Conservation (phyloP, 2,329 filamentous ascomycete genomes). For the Malbranchea zuffiana region DNA sequence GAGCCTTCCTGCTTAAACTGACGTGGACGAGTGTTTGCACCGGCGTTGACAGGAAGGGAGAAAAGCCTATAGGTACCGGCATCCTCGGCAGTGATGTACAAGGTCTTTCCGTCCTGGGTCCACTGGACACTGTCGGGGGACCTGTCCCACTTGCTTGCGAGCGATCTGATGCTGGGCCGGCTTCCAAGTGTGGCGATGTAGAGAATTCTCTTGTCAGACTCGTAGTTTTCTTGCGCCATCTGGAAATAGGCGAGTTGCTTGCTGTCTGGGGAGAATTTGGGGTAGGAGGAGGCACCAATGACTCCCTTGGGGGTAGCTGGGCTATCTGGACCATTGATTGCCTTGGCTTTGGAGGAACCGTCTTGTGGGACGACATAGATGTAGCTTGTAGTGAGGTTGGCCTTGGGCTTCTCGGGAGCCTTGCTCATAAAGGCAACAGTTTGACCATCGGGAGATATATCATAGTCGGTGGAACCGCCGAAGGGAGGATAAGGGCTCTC, state of each 20-base stretch:
- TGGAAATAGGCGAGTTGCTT: constrained; percentile 62
- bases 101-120: constrained; percentile 44
- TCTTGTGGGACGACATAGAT: constrained; percentile 61
- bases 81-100: constrained; percentile 67
- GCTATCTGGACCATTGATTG: constrained; percentile 34
- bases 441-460: constrained; percentile 40
- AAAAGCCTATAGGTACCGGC: constrained; percentile 44
- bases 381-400: constrained; percentile 66
- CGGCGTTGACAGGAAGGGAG: constrained; percentile 25
- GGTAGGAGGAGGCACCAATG: constrained; percentile 50
- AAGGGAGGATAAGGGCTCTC: constrained; percentile 48
- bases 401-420: constrained; percentile 31
- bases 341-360: constrained; percentile 44
- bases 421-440: constrained; percentile 35
- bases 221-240: constrained; percentile 68
- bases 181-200: constrained; percentile 32
- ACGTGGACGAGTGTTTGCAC: constrained; percentile 24
- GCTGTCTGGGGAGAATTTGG: constrained; percentile 65
- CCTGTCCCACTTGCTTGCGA: constrained; percentile 40
- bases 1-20: constrained; percentile 29
- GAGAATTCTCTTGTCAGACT: constrained; percentile 57
- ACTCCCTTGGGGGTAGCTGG: constrained; percentile 38
- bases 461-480: constrained; percentile 69
- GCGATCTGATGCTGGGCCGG: constrained; percentile 26
- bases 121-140: constrained; percentile 43